Evolutionary conservation across 306 rosid species (phyloP).

Genomic region (Datisca glomerata): DNA sequence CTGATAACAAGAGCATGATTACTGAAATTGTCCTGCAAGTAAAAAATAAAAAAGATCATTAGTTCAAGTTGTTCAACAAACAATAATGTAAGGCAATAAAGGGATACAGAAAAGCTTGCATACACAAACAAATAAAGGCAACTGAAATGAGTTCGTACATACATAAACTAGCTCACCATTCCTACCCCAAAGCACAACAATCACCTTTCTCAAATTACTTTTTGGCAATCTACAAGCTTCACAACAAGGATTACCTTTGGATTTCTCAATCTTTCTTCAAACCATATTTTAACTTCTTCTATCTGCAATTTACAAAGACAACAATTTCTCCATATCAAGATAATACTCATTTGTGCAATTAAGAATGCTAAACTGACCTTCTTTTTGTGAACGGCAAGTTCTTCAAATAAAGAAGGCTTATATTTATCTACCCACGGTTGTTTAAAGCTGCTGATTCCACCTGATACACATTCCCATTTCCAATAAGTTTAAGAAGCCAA

Average conservation of each 20-base stretch:
- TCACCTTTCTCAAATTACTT: no score
- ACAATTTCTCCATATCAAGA: conserved; percentile 5
- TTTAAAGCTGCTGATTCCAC: conserved; percentile 25
- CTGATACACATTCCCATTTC: conserved; percentile 25
- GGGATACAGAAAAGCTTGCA: no score
- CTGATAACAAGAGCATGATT: conserved; percentile 57
- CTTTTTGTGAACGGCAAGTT: conserved; percentile 86
- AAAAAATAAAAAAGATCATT: no score
- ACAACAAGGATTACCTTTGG: conserved; percentile 35
- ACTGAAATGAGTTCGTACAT: no score
- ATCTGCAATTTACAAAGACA: conserved; percentile 35
- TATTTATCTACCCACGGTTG: conserved; percentile 82
- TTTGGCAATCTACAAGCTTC: no score
- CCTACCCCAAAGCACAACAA: no score
- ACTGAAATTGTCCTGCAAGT: conserved; percentile 37
- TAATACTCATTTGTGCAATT: conserved; percentile 6
- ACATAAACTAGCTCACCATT: no score
- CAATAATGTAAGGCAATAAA: no score
- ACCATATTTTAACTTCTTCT: conserved; percentile 70
- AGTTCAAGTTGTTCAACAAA: no score
- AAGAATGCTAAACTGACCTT: conserved; percentile 37
- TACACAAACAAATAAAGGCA: no score
- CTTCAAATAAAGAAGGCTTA: conserved; percentile 56
- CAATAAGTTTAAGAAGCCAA: not conserved
- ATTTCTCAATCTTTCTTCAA: conserved; percentile 61